These are phyloP conservation scores for Gossypium davidsonii DNA, from an alignment of 441 rosid genomes.

Conservation along the genomic window DNA sequence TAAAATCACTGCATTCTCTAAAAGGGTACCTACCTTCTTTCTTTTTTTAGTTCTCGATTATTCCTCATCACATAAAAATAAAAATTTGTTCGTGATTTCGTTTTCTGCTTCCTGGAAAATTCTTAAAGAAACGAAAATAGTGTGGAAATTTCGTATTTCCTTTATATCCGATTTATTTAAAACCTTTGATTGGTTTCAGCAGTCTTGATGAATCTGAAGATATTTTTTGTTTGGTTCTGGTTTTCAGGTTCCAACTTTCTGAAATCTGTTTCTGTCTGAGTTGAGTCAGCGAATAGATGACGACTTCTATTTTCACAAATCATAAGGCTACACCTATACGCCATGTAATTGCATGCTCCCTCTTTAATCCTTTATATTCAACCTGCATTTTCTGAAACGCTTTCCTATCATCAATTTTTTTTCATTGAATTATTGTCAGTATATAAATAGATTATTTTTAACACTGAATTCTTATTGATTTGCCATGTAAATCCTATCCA, in stretches of 20 bases:
- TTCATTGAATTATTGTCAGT: background rate
- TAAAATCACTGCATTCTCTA: background rate
- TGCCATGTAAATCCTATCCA: background rate
- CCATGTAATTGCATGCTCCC: background rate
- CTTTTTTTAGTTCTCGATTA: background rate
- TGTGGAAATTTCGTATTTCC: background rate
- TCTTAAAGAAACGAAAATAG: background rate
- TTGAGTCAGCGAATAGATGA: background rate
- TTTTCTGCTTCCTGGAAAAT: background rate
- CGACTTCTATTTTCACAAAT: background rate
- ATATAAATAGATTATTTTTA: background rate
- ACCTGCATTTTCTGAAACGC: background rate
- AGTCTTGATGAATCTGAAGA: background rate
- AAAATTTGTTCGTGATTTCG: background rate
- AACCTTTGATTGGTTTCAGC: background rate
- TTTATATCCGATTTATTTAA: background rate
- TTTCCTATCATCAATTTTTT: background rate
- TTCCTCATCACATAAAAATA: background rate
- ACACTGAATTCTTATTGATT: background rate
- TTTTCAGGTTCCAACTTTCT: slow-evolving; percentile 5
- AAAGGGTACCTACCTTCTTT: background rate
- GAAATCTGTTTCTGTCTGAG: background rate
- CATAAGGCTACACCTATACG: background rate
- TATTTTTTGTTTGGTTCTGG: background rate
- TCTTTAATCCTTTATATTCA: background rate